These are phyloP conservation scores for Rhizopus stolonifer DNA, from an alignment of 371 early-diverging fungal species.

Conservation along the genomic window DNA sequence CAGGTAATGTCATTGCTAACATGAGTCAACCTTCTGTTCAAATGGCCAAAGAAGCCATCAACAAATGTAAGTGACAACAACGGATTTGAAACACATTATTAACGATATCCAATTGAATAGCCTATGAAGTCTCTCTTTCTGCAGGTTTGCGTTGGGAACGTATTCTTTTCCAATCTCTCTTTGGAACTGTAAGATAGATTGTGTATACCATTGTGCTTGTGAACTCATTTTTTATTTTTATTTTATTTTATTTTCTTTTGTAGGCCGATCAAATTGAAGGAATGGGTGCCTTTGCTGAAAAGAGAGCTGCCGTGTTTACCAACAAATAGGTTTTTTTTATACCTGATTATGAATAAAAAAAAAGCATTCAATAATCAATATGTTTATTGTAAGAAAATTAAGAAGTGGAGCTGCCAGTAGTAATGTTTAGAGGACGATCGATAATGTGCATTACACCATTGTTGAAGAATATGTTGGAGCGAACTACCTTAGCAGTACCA, in stretches of 20 bases:
- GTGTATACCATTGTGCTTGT: no score
- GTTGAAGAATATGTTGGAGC: conserved; percentile 37
- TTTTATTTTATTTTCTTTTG: conserved; percentile 2
- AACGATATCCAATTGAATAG: no score
- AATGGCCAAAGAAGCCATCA: conserved; percentile 96
- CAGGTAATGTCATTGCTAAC: conserved; percentile 80
- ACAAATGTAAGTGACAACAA: conserved; percentile 70
- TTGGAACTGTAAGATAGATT: conserved; percentile 88
- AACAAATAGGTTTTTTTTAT: conserved; percentile 65
- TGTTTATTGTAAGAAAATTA: no score
- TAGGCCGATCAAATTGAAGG: conserved; percentile 96
- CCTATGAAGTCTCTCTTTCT: conserved; percentile 84
- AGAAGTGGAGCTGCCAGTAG: neutral
- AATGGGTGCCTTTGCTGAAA: conserved; percentile 95
- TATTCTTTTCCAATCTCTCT: conserved; percentile 90
- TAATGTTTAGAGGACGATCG: conserved; percentile 22
- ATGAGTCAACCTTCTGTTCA: conserved; percentile 87
- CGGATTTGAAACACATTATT: neutral
- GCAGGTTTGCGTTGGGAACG: conserved; percentile 94
- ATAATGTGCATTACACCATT: conserved; percentile 54
- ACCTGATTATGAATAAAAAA: no score
- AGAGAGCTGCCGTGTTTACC: conserved; percentile 88
- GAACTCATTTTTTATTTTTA: neutral
- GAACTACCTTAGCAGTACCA: conserved; percentile 31
- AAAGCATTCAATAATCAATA: no score